phyloP scores from a whole-genome alignment of 768 basidiomycete genomes.

The Lentinus brumalis region DNA sequence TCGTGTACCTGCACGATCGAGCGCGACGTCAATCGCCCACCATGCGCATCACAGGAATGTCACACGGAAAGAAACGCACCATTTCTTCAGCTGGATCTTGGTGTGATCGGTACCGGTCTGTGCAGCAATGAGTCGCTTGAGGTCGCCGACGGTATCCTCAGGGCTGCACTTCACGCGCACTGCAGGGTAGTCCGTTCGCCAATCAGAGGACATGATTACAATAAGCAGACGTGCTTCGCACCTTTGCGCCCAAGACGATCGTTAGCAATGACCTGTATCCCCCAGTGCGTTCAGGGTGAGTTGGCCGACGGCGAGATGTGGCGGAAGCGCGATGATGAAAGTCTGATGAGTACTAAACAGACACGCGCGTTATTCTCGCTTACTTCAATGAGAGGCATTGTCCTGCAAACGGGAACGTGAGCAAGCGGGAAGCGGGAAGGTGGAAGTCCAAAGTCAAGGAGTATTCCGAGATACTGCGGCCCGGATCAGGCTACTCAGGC shows the following conservation, averaged over 20 bases:
- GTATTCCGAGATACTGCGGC: not conserved
- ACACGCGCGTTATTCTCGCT: not conserved
- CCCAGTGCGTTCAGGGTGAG: not conserved
- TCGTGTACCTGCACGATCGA: conserved; percentile 70
- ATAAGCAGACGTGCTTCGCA: conserved; percentile 30
- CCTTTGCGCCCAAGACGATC: conserved; percentile 95
- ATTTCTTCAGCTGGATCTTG: conserved; percentile 97
- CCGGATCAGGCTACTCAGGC: not conserved
- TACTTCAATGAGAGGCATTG: conserved; percentile 38
- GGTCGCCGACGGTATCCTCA: conserved; percentile 94
- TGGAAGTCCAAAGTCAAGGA: not conserved
- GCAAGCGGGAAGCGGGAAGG: not conserved
- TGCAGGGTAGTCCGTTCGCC: conserved; percentile 30
- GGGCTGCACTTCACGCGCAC: conserved; percentile 95
- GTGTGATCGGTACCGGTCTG: conserved; percentile 85
- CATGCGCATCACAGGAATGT: not conserved
- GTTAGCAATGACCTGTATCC: conserved; percentile 83
- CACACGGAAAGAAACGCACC: conserved; percentile 50
- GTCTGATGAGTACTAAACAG: not conserved
- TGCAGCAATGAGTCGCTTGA: conserved; percentile 96
- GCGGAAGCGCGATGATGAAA: not conserved
- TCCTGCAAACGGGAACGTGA: not conserved
- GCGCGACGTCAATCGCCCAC: not conserved
- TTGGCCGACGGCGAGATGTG: too few relatives aligned
- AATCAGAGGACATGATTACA: too few relatives aligned